Conservation (phyloP, 23 red algal genomes). For the Gracilaria gracilis region DNA sequence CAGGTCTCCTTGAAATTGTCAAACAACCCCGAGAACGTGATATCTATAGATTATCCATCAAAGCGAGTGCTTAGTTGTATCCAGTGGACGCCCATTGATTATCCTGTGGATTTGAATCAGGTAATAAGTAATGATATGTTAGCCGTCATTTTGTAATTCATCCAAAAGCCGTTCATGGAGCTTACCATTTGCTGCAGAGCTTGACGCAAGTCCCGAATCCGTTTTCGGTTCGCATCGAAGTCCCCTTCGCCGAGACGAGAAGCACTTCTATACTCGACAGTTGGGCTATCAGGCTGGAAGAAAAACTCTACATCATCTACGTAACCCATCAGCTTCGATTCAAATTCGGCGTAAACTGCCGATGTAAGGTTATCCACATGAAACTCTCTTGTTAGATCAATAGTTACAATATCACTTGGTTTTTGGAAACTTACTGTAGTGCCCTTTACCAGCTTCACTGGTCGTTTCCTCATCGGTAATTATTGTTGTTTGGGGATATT, state of each 20-base stretch:
- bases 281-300: constrained; percentile 67
- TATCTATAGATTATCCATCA: no score
- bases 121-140: neutral
- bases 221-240: constrained; percentile 75
- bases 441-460: constrained; percentile 61
- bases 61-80: constrained; percentile 33
- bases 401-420: neutral
- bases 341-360: constrained; percentile 58
- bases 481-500: constrained; percentile 65
- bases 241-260: constrained; percentile 73
- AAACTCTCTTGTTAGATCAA: neutral
- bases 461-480: constrained; percentile 41
- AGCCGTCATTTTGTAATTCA: neutral
- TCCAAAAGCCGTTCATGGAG: neutral
- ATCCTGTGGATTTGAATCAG: constrained; percentile 27
- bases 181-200: constrained; percentile 70
- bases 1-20: no score
- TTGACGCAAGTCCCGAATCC: constrained; percentile 71
- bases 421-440: constrained; percentile 60
- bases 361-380: neutral
- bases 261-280: constrained; percentile 77
- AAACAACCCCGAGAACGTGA: no score
- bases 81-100: constrained; percentile 66
- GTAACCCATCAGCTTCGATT: constrained; percentile 67
- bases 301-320: constrained; percentile 86